A percentile compares a stretch with the other conserved stretches of the same genome.
These are phyloP conservation scores for Beauveria scarabaeidicola DNA, from an alignment of 2,329 filamentous ascomycete species.

Conservation along the genomic window DNA sequence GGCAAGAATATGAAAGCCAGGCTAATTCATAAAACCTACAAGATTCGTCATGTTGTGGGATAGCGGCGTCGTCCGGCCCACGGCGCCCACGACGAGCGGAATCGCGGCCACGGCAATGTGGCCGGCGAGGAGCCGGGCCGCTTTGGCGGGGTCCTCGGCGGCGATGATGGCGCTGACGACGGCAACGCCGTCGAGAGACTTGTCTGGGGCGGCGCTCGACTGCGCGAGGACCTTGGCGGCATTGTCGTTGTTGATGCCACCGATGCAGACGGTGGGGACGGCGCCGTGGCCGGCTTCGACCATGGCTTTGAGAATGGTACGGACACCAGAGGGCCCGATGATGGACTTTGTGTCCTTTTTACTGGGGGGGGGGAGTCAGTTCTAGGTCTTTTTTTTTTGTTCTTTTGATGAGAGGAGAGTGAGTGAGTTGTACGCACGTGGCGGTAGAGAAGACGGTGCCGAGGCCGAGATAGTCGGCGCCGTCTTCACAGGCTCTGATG, in stretches of 20 bases:
- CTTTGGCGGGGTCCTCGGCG: constrained; percentile 55
- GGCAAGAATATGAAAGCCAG: too few relatives aligned
- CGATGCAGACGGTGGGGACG: constrained; percentile 71
- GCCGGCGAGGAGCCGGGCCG: constrained; percentile 48
- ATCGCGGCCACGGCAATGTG: constrained; percentile 40
- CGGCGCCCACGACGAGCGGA: constrained; percentile 45
- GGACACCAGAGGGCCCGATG: constrained; percentile 47
- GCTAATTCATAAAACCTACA: too few relatives aligned
- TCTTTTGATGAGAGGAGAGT: neutral
- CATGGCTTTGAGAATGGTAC: constrained; percentile 48
- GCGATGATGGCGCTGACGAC: constrained; percentile 85
- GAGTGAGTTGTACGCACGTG: constrained; percentile 52
- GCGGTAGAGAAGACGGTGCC: constrained; percentile 81
- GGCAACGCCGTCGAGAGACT: constrained; percentile 69
- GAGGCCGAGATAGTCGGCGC: constrained; percentile 87
- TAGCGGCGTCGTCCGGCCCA: constrained; percentile 59
- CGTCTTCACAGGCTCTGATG: constrained; percentile 57
- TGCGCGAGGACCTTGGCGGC: constrained; percentile 66
- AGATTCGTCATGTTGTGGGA: constrained; percentile 97
- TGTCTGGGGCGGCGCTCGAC: constrained; percentile 40
- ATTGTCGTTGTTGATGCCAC: constrained; percentile 75
- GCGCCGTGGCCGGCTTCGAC: constrained; percentile 33
- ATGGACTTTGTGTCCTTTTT: constrained; percentile 76
- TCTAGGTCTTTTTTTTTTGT: too few relatives aligned
- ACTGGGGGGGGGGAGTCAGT: constrained; percentile 28